phyloP scores from a whole-genome alignment of 345 rosid species.

The Streptanthus diversifolius region DNA sequence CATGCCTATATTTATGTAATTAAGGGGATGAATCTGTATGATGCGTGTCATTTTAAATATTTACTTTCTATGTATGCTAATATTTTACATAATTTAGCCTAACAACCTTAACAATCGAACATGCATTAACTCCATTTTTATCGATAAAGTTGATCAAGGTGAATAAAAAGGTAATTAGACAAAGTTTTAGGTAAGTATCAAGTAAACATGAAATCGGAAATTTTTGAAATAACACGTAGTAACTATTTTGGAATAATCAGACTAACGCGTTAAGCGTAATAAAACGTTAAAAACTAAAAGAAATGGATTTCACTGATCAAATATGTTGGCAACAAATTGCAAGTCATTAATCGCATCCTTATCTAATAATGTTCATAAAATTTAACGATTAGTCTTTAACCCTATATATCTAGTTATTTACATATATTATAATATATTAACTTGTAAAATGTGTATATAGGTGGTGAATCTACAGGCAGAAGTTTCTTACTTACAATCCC shows the following conservation, averaged over 20 bases:
- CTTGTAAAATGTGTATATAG: slow-evolving; percentile 34
- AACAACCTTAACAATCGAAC: slow-evolving; percentile 30
- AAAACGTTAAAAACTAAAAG: neutral
- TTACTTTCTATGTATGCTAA: slow-evolving; percentile 9
- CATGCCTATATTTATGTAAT: neutral
- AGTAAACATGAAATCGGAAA: neutral
- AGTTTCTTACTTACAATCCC: slow-evolving; percentile 77
- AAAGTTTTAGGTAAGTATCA: neutral
- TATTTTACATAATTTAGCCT: neutral
- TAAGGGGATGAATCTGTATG: slow-evolving; percentile 1
- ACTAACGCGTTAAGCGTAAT: neutral
- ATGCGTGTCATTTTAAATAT: neutral
- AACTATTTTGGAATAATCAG: slow-evolving; percentile 11
- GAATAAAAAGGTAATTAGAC: neutral
- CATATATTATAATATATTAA: neutral
- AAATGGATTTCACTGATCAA: neutral
- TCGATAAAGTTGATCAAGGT: neutral
- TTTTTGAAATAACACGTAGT: neutral
- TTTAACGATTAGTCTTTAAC: neutral
- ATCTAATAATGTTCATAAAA: neutral
- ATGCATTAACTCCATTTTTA: slow-evolving; percentile 3
- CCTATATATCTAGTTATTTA: neutral
- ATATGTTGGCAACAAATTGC: neutral
- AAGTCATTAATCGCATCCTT: neutral
- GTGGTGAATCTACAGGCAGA: slow-evolving; percentile 84